Evolutionary conservation across 768 basidiomycete genomes (phyloP).

Genomic region (Boletellus ananas): DNA sequence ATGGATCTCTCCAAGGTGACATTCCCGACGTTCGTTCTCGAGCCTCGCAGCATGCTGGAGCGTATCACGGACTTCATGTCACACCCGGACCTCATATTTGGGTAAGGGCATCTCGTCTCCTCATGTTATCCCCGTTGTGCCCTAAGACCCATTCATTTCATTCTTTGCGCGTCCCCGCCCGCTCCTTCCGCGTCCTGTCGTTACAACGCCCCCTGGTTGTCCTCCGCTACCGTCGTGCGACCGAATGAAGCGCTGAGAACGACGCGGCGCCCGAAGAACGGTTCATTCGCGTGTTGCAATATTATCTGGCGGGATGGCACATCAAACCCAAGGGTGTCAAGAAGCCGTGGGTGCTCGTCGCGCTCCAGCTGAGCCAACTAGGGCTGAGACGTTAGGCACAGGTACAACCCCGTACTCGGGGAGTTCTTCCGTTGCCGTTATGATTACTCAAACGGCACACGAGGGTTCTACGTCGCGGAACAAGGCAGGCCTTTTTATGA

Average conservation of each 20-base stretch:
- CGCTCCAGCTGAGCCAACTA: not conserved
- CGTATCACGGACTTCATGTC: conserved; percentile 99
- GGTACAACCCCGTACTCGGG: conserved; percentile 95
- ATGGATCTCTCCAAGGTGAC: conserved; percentile 97
- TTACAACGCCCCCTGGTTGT: not conserved
- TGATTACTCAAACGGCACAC: conserved; percentile 86
- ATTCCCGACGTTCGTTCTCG: conserved; percentile 92
- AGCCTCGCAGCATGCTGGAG: conserved; percentile 96
- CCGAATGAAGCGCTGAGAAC: conserved; percentile 62
- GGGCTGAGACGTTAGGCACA: conserved; percentile 28
- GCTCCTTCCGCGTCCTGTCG: not conserved
- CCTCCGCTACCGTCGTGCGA: conserved; percentile 2
- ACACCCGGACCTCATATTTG: conserved; percentile 95
- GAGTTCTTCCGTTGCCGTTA: conserved; percentile 98
- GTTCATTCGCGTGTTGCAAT: conserved; percentile 86
- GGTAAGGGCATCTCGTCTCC: conserved; percentile 47
- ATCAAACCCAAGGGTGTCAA: conserved; percentile 99
- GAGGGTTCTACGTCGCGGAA: conserved; percentile 94
- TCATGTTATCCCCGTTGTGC: conserved; percentile 14
- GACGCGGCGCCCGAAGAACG: conserved; percentile 82
- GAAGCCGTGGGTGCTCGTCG: conserved; percentile 75
- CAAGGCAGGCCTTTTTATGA: conserved; percentile 55
- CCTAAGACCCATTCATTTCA: conserved; percentile 19
- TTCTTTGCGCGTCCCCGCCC: not conserved
- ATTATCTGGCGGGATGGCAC: conserved; percentile 99